Conservation (phyloP, 2,329 filamentous ascomycete genomes). For the Arthroderma uncinatum region DNA sequence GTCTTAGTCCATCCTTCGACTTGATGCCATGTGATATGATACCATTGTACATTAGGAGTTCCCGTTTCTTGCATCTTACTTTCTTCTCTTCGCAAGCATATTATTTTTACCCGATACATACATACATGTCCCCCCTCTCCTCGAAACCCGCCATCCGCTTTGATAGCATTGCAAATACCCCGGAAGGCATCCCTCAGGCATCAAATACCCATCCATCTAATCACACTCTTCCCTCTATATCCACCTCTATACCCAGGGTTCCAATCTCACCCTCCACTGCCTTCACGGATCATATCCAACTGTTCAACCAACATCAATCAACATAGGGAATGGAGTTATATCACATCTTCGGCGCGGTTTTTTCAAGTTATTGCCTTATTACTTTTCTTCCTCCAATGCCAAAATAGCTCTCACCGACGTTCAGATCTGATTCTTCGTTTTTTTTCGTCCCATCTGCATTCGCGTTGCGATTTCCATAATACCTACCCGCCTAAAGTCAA, state of each 20-base stretch:
- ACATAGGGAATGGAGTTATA: neutral
- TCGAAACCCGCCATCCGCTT: neutral
- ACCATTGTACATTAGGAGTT: conserved; percentile 7
- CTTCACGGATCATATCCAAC: neutral
- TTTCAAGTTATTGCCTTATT: neutral
- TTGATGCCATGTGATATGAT: conserved; percentile 3
- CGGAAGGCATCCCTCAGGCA: neutral
- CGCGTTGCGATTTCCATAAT: neutral
- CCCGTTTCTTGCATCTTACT: conserved; percentile 9
- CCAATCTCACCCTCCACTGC: neutral
- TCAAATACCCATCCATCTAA: neutral
- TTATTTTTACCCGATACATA: neutral
- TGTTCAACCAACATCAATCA: neutral
- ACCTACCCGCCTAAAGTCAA: neutral
- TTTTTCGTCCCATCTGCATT: neutral
- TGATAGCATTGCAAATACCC: neutral
- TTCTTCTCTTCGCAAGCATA: conserved; percentile 7
- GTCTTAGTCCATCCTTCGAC: neutral
- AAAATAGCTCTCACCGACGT: neutral
- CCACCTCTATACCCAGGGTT: neutral
- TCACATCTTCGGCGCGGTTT: neutral
- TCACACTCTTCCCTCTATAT: neutral
- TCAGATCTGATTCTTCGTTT: neutral
- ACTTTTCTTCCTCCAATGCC: neutral
- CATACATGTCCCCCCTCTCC: neutral